These are phyloP conservation scores for Fraxinus sp. DNA, from an alignment of 305 asterid genomes.

Conservation along the genomic window DNA sequence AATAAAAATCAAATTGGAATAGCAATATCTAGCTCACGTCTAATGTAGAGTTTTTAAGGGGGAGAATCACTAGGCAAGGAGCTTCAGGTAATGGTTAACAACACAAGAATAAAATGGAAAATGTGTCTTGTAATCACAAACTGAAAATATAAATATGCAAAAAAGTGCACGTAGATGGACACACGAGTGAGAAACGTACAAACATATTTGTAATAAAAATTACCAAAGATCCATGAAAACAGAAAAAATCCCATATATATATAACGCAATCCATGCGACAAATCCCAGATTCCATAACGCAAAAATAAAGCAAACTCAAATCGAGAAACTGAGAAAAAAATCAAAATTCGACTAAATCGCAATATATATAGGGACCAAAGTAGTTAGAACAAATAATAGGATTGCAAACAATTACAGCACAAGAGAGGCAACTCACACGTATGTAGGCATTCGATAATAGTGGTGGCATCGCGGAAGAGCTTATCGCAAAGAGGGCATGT, in stretches of 20 bases:
- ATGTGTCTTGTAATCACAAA: not conserved
- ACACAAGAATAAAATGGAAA: not conserved
- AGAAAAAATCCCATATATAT: constrained; percentile 23
- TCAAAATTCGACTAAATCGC: not conserved
- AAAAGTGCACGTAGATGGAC: not conserved
- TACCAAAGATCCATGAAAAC: constrained; percentile 9
- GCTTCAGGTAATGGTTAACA: not conserved
- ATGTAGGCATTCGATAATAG: constrained; percentile 37
- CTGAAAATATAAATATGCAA: not conserved
- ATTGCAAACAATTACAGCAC: constrained; percentile 12
- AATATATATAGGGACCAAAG: not conserved
- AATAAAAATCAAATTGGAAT: not conserved
- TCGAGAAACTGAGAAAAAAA: not conserved
- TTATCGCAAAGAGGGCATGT: constrained; percentile 36
- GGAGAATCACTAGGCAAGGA: not conserved
- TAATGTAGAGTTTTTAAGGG: not conserved
- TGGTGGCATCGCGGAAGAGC: constrained; percentile 36
- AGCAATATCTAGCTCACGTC: not conserved
- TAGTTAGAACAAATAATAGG: not conserved
- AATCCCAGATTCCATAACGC: constrained; percentile 19
- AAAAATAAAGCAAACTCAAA: not conserved
- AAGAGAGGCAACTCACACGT: constrained; percentile 28
- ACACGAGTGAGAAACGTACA: constrained; percentile 12
- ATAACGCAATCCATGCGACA: constrained; percentile 19
- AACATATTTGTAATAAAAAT: not conserved